Evolutionary conservation across 2,329 filamentous ascomycete genomes (phyloP).

Genomic region (Ceratocystiopsis minuta): DNA sequence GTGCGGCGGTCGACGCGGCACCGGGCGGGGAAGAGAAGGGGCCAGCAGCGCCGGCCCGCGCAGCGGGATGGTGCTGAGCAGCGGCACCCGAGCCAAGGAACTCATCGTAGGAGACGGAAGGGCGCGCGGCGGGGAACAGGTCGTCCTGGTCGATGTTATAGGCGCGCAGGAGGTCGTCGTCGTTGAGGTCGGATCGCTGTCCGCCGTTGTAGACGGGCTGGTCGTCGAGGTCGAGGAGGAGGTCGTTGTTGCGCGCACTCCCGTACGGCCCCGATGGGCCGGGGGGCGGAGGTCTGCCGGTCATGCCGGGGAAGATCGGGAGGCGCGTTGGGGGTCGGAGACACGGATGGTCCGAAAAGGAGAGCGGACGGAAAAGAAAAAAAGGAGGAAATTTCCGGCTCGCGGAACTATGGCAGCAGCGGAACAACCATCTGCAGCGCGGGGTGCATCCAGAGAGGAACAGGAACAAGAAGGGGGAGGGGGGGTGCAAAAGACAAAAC

Average conservation of each 20-base stretch:
- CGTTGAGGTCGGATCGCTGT: constrained; percentile 47
- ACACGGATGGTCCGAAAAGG: too few relatives aligned
- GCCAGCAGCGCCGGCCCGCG: constrained; percentile 10
- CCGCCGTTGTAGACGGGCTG: constrained; percentile 57
- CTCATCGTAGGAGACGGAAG: constrained; percentile 85
- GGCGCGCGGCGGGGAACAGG: constrained; percentile 41
- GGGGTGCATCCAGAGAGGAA: too few relatives aligned
- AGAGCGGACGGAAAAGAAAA: too few relatives aligned
- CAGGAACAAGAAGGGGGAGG: too few relatives aligned
- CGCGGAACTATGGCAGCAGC: too few relatives aligned
- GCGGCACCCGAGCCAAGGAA: constrained; percentile 58
- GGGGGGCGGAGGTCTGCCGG: constrained; percentile 33
- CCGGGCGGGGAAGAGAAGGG: too few relatives aligned
- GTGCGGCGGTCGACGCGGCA: constrained; percentile 1
- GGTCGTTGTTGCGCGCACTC: constrained; percentile 34
- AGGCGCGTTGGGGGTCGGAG: background rate
- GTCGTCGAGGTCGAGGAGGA: constrained; percentile 58
- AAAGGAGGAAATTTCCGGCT: too few relatives aligned
- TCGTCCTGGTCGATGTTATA: constrained; percentile 52
- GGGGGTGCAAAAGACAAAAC: too few relatives aligned
- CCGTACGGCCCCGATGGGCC: constrained; percentile 29
- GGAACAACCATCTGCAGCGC: too few relatives aligned
- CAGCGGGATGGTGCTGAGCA: constrained; percentile 17
- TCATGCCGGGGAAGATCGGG: constrained; percentile 31
- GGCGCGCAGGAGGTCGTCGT: constrained; percentile 60